Conservation (phyloP, 192 early-diverging fungal species). For the Phycomyces blakesleeanus region DNA sequence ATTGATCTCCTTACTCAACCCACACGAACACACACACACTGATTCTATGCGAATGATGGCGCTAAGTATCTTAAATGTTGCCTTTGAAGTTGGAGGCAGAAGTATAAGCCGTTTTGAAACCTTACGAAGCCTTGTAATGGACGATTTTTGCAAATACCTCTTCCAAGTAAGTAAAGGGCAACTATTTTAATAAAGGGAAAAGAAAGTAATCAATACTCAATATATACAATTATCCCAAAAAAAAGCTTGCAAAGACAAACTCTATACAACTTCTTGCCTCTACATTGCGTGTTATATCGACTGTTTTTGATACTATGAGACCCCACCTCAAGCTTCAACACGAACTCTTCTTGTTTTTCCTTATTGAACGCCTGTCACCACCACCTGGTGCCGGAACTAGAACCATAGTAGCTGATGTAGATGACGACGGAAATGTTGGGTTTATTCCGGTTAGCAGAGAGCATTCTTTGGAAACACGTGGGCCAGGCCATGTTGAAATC, state of each 20-base stretch:
- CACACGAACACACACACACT: slow-evolving; percentile 85
- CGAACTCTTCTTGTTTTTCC: slow-evolving; percentile 69
- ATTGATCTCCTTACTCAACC: slow-evolving; percentile 85
- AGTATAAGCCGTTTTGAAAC: slow-evolving; percentile 64
- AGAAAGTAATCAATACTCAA: no score
- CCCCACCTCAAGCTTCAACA: slow-evolving; percentile 72
- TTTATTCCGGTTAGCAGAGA: slow-evolving; percentile 10
- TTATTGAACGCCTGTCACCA: slow-evolving; percentile 51
- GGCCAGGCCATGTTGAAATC: slow-evolving; percentile 14
- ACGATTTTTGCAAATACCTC: slow-evolving; percentile 82
- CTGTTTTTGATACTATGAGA: slow-evolving; percentile 68
- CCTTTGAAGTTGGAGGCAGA: slow-evolving; percentile 80
- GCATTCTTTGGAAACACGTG: background rate
- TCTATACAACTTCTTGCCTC: slow-evolving; percentile 57
- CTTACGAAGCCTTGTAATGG: slow-evolving; percentile 67
- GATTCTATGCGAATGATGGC: slow-evolving; percentile 92
- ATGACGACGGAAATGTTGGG: slow-evolving; percentile 27
- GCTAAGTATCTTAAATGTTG: slow-evolving; percentile 80
- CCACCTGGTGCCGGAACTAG: slow-evolving; percentile 30
- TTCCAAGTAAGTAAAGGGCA: slow-evolving; percentile 76
- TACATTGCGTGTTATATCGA: slow-evolving; percentile 59
- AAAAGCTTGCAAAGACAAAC: slow-evolving; percentile 48
- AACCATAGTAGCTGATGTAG: slow-evolving; percentile 14
- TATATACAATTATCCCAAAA: no score
- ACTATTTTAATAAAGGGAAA: no score